Evolutionary conservation across 805 yeast genomes (phyloP).

Genomic region (Barnettozyma botsteinii): DNA sequence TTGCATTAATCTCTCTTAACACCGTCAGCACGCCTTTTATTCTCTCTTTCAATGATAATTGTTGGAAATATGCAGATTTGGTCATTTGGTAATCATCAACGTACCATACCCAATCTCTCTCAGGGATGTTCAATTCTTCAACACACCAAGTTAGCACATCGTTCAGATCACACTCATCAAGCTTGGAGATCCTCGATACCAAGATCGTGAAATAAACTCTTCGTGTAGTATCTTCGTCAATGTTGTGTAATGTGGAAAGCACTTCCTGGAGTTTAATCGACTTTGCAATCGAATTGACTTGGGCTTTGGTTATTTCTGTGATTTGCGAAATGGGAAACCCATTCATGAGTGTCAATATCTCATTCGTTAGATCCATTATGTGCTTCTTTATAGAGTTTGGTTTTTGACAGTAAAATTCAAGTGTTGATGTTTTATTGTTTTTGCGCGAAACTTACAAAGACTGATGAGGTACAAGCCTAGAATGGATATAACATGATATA

Average conservation of each 20-base stretch:
- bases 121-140: slow-evolving; percentile 3
- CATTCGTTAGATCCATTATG: not conserved
- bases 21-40: slow-evolving; percentile 4
- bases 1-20: slow-evolving; percentile 2
- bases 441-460: too few species aligned
- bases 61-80: slow-evolving; percentile 9
- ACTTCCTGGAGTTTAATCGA: not conserved
- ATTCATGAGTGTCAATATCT: not conserved
- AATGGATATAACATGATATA: too few species aligned
- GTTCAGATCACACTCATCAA: not conserved
- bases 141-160: not conserved
- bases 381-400: too few species aligned
- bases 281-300: not conserved
- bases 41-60: slow-evolving; percentile 10
- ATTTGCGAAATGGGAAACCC: not conserved
- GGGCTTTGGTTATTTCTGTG: not conserved
- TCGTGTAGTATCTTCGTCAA: not conserved
- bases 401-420: too few species aligned
- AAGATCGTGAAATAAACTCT: not conserved
- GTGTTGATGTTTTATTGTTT: too few species aligned
- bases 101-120: slow-evolving; percentile 18
- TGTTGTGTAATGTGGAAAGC: not conserved
- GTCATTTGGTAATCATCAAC: slow-evolving; percentile 14
- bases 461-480: too few species aligned
- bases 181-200: not conserved